Evolutionary conservation across 352 stramenopile species (phyloP).

Genomic region (Phytopythium sindhum): DNA sequence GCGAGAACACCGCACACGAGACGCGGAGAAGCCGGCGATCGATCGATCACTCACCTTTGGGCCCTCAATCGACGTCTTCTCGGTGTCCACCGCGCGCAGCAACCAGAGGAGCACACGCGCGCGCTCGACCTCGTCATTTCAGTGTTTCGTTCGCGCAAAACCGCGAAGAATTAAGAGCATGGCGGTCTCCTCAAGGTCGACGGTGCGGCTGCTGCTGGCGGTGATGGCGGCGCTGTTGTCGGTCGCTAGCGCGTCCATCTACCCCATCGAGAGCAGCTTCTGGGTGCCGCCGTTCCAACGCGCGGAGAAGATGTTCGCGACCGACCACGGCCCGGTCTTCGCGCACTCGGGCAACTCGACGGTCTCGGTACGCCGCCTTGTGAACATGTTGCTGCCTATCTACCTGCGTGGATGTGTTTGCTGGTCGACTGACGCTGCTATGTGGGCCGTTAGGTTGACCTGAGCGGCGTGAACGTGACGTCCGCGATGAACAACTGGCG

Average conservation of each 20-base stretch:
- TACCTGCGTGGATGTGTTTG: neutral
- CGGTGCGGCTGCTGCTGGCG: slow-evolving; percentile 11
- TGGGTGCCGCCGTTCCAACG: slow-evolving; percentile 82
- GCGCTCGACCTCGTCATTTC: neutral
- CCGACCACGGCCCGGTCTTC: slow-evolving; percentile 63
- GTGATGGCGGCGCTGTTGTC: slow-evolving; percentile 11
- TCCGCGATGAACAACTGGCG: slow-evolving; percentile 61
- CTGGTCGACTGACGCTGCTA: too few species aligned
- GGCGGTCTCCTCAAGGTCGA: neutral
- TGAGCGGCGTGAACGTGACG: slow-evolving; percentile 73
- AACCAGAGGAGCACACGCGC: neutral
- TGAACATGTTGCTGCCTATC: too few species aligned
- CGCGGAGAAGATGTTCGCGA: slow-evolving; percentile 85
- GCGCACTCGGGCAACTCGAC: slow-evolving; percentile 58
- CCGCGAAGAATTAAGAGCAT: neutral
- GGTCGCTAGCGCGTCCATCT: slow-evolving; percentile 47
- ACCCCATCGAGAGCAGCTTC: slow-evolving; percentile 59
- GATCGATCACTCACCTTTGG: neutral
- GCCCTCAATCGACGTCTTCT: neutral
- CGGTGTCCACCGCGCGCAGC: neutral
- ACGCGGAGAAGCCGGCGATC: neutral
- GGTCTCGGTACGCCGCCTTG: slow-evolving; percentile 56
- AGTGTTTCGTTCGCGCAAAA: neutral
- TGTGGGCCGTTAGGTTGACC: slow-evolving; percentile 35
- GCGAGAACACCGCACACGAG: neutral